These are phyloP conservation scores for Suillus paluster DNA, from an alignment of 768 basidiomycete genomes.

Conservation along the genomic window DNA sequence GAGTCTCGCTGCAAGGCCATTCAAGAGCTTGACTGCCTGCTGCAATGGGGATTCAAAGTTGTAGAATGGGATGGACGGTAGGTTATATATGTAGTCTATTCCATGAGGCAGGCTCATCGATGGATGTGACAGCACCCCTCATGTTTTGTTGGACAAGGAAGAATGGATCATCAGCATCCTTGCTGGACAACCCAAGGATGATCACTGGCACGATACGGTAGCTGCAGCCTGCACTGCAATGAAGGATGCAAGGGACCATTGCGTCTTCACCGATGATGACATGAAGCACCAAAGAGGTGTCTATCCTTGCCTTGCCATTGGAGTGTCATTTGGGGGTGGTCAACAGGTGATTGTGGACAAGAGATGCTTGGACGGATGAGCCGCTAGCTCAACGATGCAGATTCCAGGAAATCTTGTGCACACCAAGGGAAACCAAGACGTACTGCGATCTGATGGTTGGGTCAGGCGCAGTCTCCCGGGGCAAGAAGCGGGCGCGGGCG, in stretches of 20 bases:
- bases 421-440: not conserved
- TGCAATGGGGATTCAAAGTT: too few relatives aligned
- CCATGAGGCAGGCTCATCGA: too few relatives aligned
- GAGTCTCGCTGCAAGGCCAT: too few relatives aligned
- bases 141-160: slow-evolving; percentile 3
- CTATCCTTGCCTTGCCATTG: slow-evolving; percentile 21
- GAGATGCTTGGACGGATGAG: not conserved
- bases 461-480: too few relatives aligned
- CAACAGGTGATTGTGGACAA: slow-evolving; percentile 16
- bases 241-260: not conserved
- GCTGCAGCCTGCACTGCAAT: slow-evolving; percentile 1
- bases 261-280: not conserved
- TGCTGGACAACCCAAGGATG: slow-evolving; percentile 14
- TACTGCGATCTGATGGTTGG: too few relatives aligned
- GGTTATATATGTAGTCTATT: too few relatives aligned
- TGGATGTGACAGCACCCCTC: not conserved
- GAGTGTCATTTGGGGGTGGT: slow-evolving; percentile 36
- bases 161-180: slow-evolving; percentile 12
- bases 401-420: not conserved
- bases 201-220: slow-evolving; percentile 1
- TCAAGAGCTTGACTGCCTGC: too few relatives aligned
- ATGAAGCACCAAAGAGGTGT: slow-evolving; percentile 17
- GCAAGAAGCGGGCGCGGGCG: slow-evolving; percentile 3
- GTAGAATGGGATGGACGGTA: too few relatives aligned
- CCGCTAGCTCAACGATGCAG: not conserved